Base-by-base conservation (phyloP, 2,329 filamentous ascomycete genomes). In the Cadophora sp. region DNA sequence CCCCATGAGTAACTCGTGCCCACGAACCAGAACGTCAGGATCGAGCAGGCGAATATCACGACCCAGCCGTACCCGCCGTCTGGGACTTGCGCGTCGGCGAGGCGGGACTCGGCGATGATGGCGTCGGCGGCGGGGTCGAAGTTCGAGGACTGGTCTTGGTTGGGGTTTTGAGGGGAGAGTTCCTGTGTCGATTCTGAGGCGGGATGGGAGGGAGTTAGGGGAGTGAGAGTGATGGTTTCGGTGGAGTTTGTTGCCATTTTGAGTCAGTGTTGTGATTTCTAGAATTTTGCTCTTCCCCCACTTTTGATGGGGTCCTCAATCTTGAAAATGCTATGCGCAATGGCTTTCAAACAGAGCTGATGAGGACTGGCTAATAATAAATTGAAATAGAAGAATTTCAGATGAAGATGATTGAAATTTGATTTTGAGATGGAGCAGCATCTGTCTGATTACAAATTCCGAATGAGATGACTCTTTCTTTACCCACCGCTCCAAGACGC, bases 1-100 rank as follows among this genome's bases (percentile, higher is more conserved):
- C 87, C 88, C 86, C 87, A 90, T 69, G 81, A 82, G 72, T 87
- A 87, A 8, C 81, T 81, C 0, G 82, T 85, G 60, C 86, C 87
- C 59, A 85, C 81, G 61, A 83, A 81, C 85, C 84, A 87, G 79
- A 85, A 89, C 1, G 83, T 81, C 13, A 87, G 72, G 1, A 85
- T 73, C 2, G 82, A 81, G 70, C 83, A 86, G 39, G 79, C 80
- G 3, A 76, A 77, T 27, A 89, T 83, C 8, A 89, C 79, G 16
- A 82, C 78, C 85, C 85, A 87, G 68, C 84, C 85, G 72, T 87
- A 85, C 27, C 84, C 85, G 33, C 85, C 85, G 56, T 87, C 84
- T 0, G 85, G 85, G 0, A 80, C 81, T 33, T 79, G 71, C 0
- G 81, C 79, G 73, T 85, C 83, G 5, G 79, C 82, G 2, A 80